Evolutionary conservation across 768 basidiomycete species (phyloP).

Genomic region (Heimioporus sp.): DNA sequence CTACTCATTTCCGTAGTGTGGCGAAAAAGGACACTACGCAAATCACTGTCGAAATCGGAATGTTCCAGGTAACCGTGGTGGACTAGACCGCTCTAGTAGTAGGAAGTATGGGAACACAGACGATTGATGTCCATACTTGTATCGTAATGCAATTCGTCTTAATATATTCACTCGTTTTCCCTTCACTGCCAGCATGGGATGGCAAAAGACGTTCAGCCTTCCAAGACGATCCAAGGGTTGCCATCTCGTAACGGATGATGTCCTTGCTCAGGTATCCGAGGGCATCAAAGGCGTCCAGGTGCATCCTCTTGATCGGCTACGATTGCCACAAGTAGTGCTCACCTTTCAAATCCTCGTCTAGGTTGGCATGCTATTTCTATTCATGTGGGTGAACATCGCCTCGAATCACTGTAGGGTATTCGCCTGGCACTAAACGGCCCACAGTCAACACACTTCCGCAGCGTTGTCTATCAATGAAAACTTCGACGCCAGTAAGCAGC

Average conservation of each 20-base stretch:
- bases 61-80: constrained; percentile 88
- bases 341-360: constrained; percentile 23
- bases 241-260: constrained; percentile 81
- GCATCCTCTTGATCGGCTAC: constrained; percentile 2
- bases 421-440: constrained; percentile 20
- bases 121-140: constrained; percentile 17
- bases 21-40: constrained; percentile 92
- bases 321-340: not conserved
- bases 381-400: constrained; percentile 56
- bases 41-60: constrained; percentile 91
- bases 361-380: constrained; percentile 87
- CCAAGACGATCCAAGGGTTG: constrained; percentile 58
- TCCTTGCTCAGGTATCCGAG: constrained; percentile 61
- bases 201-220: constrained; percentile 84
- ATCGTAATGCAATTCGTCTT: not conserved
- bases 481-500: constrained; percentile 63
- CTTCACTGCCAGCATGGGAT: constrained; percentile 56
- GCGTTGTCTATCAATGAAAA: constrained; percentile 89
- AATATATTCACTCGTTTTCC: not conserved
- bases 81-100: constrained; percentile 51
- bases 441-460: constrained; percentile 75
- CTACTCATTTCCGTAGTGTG: constrained; percentile 53
- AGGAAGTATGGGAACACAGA: constrained; percentile 28
- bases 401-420: no score
- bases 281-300: constrained; percentile 70